phyloP scores from a whole-genome alignment of 169 alveolate species.

The Plasmodium coatneyi region DNA sequence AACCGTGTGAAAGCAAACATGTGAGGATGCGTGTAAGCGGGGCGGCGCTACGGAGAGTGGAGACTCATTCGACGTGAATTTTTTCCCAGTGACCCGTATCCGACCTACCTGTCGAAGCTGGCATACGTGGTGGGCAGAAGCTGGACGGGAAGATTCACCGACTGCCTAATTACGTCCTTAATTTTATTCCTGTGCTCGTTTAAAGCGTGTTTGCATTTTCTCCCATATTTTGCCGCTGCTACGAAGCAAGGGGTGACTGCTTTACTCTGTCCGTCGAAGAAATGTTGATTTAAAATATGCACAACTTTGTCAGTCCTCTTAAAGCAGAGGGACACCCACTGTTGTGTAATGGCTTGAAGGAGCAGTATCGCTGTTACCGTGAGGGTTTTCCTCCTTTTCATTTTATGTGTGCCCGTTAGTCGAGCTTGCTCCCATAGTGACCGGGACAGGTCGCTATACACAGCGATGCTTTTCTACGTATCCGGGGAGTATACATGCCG shows the following conservation, averaged over 20 bases:
- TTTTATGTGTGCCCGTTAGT: background rate
- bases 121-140: constrained; percentile 39
- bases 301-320: background rate
- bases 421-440: background rate
- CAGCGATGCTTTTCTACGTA: background rate
- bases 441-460: background rate
- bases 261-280: background rate
- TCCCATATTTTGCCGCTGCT: background rate
- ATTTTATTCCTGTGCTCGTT: constrained; percentile 26
- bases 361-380: background rate
- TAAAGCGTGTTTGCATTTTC: background rate
- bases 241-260: background rate
- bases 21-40: background rate
- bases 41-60: background rate
- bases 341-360: background rate
- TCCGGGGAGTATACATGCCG: background rate
- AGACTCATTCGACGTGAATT: background rate
- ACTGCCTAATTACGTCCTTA: constrained; percentile 39
- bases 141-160: constrained; percentile 43
- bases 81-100: no score
- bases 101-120: constrained; percentile 44
- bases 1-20: background rate
- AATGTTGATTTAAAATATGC: background rate
- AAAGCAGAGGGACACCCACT: background rate
- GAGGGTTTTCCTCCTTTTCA: background rate